Conservation (phyloP, 2,329 filamentous ascomycete species). For the Sarocladium kiliense region DNA sequence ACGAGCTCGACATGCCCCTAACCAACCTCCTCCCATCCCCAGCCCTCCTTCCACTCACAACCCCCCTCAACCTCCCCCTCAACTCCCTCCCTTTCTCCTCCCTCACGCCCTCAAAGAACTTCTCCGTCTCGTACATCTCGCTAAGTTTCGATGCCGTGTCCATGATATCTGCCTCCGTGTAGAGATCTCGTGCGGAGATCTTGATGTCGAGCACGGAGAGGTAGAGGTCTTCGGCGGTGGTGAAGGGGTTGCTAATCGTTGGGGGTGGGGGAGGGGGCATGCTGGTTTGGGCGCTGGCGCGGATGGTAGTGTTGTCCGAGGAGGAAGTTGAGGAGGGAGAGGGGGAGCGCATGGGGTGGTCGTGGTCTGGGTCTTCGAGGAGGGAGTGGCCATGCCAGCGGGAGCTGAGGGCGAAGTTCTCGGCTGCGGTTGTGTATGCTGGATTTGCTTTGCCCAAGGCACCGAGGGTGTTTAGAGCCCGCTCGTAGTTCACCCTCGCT, state of each 20-base stretch:
- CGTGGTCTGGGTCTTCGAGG: conserved; percentile 8
- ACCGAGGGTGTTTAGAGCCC: conserved; percentile 17
- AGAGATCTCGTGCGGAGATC: conserved; percentile 17
- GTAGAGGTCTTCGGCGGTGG: conserved; percentile 20
- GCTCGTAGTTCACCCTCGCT: conserved; percentile 17
- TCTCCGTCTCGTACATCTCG: conserved; percentile 24
- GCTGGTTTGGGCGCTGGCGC: background rate
- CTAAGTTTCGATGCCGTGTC: conserved; percentile 19
- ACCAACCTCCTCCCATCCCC: conserved; percentile 11
- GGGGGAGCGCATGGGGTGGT: background rate
- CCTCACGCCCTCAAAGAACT: conserved; percentile 17
- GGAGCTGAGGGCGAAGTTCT: conserved; percentile 19
- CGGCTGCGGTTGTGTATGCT: conserved; percentile 17
- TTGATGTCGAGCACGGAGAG: conserved; percentile 19
- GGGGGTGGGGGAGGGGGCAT: conserved; percentile 13
- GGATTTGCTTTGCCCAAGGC: conserved; percentile 19
- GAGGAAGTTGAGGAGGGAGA: conserved; percentile 9
- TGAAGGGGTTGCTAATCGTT: conserved; percentile 20
- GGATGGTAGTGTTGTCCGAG: conserved; percentile 9
- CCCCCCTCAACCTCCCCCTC: conserved; percentile 8
- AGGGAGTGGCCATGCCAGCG: conserved; percentile 14
- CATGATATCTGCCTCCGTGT: conserved; percentile 17
- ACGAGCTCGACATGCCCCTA: background rate
- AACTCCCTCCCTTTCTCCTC: conserved; percentile 15
- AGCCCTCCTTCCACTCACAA: background rate